Evolutionary conservation across 768 basidiomycete genomes (phyloP), one percentile per base, ranked within the genome.

Genomic region (Pisolithus marmoratus): DNA sequence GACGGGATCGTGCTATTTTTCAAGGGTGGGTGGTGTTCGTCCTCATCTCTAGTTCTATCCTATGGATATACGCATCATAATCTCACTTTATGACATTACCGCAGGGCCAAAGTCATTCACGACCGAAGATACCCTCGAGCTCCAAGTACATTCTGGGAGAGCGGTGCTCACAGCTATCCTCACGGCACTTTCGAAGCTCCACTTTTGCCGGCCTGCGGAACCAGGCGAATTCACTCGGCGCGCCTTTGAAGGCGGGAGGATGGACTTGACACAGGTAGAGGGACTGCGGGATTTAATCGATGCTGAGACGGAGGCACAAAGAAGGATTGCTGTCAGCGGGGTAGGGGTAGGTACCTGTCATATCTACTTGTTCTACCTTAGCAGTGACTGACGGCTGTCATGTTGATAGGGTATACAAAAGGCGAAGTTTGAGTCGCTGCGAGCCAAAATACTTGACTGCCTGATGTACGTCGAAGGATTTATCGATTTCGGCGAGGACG

Each of bases 401-500:
- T 41, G 4, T 41, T 17, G 48, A n/a, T 56, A 94, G 90, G 93
- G 93, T 36, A 63, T 70, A 17, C 76, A 80, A 27, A 73, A 80
- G 46, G 70, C 71, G 9, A 77, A 77, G 46, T 86, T 87, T 54
- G 83, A 89, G 45, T 62, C 75, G 5, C 67, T 95, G 46, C 74
- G 93, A 49, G 66, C 67, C 7, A 76, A 81, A 12, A 83, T 90
- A 17, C 79, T 95, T 22, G 73, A 79, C 26, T 87, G 85, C 46
- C 78, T 92, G 20, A 83, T 93, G 11, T 77, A 83, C 55, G 74
- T 91, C 4, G 94, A 96, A 67, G 94, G 93, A 1, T 70, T 94
- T 19, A 94, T 96, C 49, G 93, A 95, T 65, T 96, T 94, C 66
- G 90, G 90, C 6, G 93, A 96, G 69, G 88, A 85, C 26, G 62